These are phyloP conservation scores for Metschnikowia colocasiae DNA, from an alignment of 805 yeast species.

Conservation along the genomic window DNA sequence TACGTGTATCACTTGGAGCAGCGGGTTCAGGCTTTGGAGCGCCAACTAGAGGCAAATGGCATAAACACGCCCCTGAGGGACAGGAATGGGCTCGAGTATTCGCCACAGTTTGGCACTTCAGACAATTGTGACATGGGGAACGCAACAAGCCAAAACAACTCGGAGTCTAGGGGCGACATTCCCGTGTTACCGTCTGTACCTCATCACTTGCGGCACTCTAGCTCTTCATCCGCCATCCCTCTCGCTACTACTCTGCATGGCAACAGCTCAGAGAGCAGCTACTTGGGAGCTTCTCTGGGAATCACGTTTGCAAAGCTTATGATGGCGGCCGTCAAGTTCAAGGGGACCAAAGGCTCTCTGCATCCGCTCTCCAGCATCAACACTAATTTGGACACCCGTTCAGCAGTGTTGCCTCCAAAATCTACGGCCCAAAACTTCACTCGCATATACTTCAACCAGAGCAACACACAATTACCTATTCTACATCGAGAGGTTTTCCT, in stretches of 20 bases:
- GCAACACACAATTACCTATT: slow-evolving; percentile 81
- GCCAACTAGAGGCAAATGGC: slow-evolving; percentile 42
- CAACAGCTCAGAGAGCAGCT: slow-evolving; percentile 4
- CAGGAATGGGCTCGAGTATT: not conserved
- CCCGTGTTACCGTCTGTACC: not conserved
- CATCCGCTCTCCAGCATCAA: slow-evolving; percentile 13
- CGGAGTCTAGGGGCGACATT: not conserved
- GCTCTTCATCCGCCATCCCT: not conserved
- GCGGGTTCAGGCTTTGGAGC: slow-evolving; percentile 54
- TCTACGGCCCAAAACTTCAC: slow-evolving; percentile 63
- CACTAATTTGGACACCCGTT: slow-evolving; percentile 18
- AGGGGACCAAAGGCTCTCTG: slow-evolving; percentile 18
- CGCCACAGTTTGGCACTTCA: not conserved
- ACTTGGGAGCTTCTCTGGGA: slow-evolving; percentile 20
- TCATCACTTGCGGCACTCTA: not conserved
- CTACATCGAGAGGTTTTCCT: slow-evolving; percentile 79
- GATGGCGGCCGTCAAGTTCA: slow-evolving; percentile 70
- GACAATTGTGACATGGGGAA: not conserved
- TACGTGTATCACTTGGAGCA: slow-evolving; percentile 72
- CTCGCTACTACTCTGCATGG: slow-evolving; percentile 1
- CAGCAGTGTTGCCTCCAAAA: slow-evolving; percentile 65
- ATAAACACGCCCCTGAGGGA: slow-evolving; percentile 13
- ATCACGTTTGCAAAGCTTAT: slow-evolving; percentile 62
- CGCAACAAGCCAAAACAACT: not conserved
- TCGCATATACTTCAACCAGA: slow-evolving; percentile 66